Evolutionary conservation across 2,329 filamentous ascomycete species (phyloP), one percentile per base, ranked within the genome.

Genomic region (Graphium sp.): DNA sequence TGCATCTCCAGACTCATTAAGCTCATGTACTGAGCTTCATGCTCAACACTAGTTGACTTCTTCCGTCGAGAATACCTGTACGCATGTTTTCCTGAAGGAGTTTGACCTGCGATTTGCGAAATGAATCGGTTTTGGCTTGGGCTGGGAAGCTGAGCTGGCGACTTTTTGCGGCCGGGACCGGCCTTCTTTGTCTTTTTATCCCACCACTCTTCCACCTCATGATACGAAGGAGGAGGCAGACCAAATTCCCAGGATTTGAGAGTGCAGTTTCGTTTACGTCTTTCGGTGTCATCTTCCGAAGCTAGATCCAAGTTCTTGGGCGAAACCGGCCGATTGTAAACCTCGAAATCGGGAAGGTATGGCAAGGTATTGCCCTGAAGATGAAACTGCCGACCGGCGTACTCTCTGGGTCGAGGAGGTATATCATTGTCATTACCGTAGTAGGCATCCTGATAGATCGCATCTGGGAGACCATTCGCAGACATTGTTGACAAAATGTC

Each of bases 1-100:
- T 98, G 87, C 5, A 95, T 56, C 46, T 98, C 89, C 6, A 98
- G 52, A 39, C 84, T 91, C 81, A 98, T 85, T 12, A 78, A 83
- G 39, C 81, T 93, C 89, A 98, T 95, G 47, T 93, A 92, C 40
- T 89, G 80, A 3, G 72, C 74, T 47, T 91, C 82, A 38, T 87
- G 80, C 42, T 82, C 70, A 12, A 91, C 73, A 38, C 74, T 83
- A 0, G 75, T 79, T 2, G 74, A 74, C 38, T 73, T 70, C 35
- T 66, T 63, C 43, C 74, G 80, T 39, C 85, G 83, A 0, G 78
- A 83, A 47, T 80, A 92, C 45, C 85, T 89, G 57, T 85, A 87
- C 0, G 78, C 82, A 45, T 87, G 64, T 35, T 70, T 75, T 41
- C 82, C 80, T 45, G 66, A 78, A 29, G 87, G 85, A 1, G 87